Evolutionary conservation across 1,139 yeast species (phyloP).

Genomic region (Nakaseomyces sp.): DNA sequence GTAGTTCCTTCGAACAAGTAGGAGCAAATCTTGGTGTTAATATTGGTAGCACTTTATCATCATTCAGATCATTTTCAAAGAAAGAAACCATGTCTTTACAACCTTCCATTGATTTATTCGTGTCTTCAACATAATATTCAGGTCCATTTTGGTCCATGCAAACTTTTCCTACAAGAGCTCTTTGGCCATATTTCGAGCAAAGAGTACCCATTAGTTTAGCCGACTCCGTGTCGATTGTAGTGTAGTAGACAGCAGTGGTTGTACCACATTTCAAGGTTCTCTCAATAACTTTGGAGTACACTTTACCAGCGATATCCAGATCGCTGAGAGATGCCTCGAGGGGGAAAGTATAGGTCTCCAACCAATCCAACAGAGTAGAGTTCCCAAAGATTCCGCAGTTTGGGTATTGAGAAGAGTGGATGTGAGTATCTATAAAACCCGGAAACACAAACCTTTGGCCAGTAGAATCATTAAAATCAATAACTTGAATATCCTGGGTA

Average conservation of each 20-base stretch:
- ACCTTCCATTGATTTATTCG: constrained; percentile 50
- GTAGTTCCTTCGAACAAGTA: constrained; percentile 57
- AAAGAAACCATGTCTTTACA: constrained; percentile 52
- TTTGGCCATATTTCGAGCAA: constrained; percentile 59
- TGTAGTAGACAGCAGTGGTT: constrained; percentile 85
- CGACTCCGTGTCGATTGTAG: constrained; percentile 74
- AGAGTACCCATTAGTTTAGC: constrained; percentile 69
- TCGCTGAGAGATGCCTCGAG: constrained; percentile 57
- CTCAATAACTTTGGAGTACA: constrained; percentile 56
- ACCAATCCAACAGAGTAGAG: constrained; percentile 81
- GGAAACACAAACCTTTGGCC: constrained; percentile 62
- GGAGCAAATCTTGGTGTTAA: constrained; percentile 95
- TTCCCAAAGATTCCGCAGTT: constrained; percentile 85
- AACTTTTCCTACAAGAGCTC: constrained; percentile 90
- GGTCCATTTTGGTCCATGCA: constrained; percentile 80
- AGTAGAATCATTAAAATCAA: constrained; percentile 18
- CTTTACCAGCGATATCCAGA: constrained; percentile 43
- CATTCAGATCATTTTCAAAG: constrained; percentile 38
- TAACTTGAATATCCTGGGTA: constrained; percentile 14
- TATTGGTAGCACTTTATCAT: constrained; percentile 59
- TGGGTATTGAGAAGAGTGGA: constrained; percentile 96
- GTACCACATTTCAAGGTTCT: constrained; percentile 74
- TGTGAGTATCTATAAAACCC: constrained; percentile 91
- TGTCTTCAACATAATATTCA: constrained; percentile 53
- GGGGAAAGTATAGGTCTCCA: constrained; percentile 79